phyloP scores from a whole-genome alignment of 2,329 filamentous ascomycete genomes.

The Fusarium longipes region DNA sequence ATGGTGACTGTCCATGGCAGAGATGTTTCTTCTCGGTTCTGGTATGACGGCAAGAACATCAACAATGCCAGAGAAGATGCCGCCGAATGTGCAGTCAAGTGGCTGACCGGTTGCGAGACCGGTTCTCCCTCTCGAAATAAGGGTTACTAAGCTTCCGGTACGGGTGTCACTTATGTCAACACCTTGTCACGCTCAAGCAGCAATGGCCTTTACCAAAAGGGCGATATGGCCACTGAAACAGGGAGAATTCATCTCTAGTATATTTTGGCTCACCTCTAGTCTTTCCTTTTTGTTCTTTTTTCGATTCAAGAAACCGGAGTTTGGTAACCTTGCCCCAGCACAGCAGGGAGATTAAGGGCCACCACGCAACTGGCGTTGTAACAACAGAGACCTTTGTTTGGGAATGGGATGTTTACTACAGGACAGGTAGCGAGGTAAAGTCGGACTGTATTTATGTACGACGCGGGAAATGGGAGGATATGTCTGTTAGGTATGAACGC shows the following conservation, averaged over 20 bases:
- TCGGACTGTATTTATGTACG: constrained; percentile 22
- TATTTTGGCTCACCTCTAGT: constrained; percentile 9
- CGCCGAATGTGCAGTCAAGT: constrained; percentile 80
- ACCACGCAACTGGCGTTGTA: constrained; percentile 12
- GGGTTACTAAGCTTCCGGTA: constrained; percentile 33
- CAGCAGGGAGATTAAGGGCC: constrained; percentile 19
- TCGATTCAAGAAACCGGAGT: constrained; percentile 38
- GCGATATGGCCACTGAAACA: background rate
- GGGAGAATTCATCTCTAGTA: constrained; percentile 15
- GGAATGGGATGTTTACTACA: constrained; percentile 18
- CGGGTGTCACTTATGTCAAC: constrained; percentile 12
- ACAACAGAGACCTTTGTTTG: background rate
- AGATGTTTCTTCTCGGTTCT: constrained; percentile 79
- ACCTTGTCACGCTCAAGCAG: constrained; percentile 4
- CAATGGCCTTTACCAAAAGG: background rate
- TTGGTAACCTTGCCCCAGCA: constrained; percentile 32
- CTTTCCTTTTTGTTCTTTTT: constrained; percentile 2
- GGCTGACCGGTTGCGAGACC: constrained; percentile 57
- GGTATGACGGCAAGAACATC: constrained; percentile 90
- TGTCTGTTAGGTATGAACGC: constrained; percentile 6
- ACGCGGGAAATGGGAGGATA: constrained; percentile 21
- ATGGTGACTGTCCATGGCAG: constrained; percentile 77
- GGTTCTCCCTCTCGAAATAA: constrained; percentile 44
- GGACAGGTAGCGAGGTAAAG: background rate
- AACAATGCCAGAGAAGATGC: constrained; percentile 92